Base-by-base conservation (phyloP, 2,329 filamentous ascomycete species). In the Pseudocercospora eumusae region DNA sequence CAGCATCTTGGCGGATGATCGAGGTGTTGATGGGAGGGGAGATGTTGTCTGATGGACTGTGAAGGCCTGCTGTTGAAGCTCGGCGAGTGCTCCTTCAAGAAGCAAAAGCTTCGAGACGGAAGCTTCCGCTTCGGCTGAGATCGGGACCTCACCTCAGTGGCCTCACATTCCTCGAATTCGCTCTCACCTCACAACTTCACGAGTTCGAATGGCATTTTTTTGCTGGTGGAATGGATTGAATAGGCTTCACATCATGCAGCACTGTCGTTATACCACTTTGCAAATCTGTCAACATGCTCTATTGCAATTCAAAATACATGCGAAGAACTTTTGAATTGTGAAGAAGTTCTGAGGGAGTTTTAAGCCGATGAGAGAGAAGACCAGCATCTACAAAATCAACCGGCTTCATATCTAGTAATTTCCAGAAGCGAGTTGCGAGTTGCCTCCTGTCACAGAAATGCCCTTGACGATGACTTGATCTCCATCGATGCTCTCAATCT, bases 1-100 rank as follows among this genome's bases (percentile, higher is more conserved):
- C 83, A 90, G 88, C 88, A 91, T 91, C 86, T 84, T 90, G 84
- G 80, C 80, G 83, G 86, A 87, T 54, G 86, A 84, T 84, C 81
- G 65, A 59, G 59, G 60, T 59, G 58, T 50, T 59, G 60, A 36
- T 55, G 57, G 42, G 31, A 36, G 56, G 56, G 42, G 33, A 27
- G 47, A 28, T 27, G 47, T 23, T 52, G 20, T 28, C 18, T 47
- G 44, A 25, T 20, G 23, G 44, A 47, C 59, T 55, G 52, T 63
- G 58, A 50, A 56, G 28, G 57, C 60, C 44, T 59, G 60, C 36
- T 36, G 57, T 59, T 33, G 60, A 63, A 36, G 33, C 33, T 36
- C 33, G 15, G 13, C 33, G 33, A 36, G 33, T 36, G 63, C 33
- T 36, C 33, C 33, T 36, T 36, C 28, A n/a, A 36, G 47, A 49